Evolutionary conservation across 257 asterid genomes (phyloP), one percentile per base, ranked within the genome.

Genomic region (Buddleja alternifolia): DNA sequence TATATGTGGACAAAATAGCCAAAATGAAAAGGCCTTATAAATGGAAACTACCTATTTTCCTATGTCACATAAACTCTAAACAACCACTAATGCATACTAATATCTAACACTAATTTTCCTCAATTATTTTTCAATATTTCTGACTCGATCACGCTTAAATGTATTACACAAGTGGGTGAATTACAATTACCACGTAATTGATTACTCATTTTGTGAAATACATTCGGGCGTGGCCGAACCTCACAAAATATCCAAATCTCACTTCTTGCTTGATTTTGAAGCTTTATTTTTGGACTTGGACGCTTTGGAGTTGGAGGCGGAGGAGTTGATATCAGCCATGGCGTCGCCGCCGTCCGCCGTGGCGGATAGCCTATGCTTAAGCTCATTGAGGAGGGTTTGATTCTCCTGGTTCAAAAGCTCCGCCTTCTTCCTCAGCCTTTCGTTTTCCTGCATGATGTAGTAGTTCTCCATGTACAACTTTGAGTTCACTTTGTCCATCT

Each of bases 401-500:
- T 92, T 92, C 82, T 92, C 97, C 66, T 89, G 90, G 81, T 87
- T 81, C 34, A 92, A 84, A 24, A 84, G 60, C 77, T 87, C 97
- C 11, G 96, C 97, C 63, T 79, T 84, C 73, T 84, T 92, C 84
- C 93, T 81, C 50, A 91, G 88, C 86, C 80, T 72, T 60, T 89
- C 95, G 34, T 91, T 91, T 62, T 91, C 88, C 36, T 81, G 78
- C 81, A 84, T 79, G 14, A 92, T 87, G 80, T 73, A 75, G 63
- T 81, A 77, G 78, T 92, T 92, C 74, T 89, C 89, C 71, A 87
- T 3, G 73, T 80, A 85, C 52, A 92, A 84, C 86, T 89, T 81
- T 20, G 96, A 82, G 92, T 92, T 89, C 16, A 84, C 6, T 74
- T 81, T 70, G 8, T 92, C 96, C 97, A 92, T 87, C 41, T 40